Evolutionary conservation across 768 basidiomycete genomes (phyloP).

Genomic region (Hygrophoropsis aurantiaca): DNA sequence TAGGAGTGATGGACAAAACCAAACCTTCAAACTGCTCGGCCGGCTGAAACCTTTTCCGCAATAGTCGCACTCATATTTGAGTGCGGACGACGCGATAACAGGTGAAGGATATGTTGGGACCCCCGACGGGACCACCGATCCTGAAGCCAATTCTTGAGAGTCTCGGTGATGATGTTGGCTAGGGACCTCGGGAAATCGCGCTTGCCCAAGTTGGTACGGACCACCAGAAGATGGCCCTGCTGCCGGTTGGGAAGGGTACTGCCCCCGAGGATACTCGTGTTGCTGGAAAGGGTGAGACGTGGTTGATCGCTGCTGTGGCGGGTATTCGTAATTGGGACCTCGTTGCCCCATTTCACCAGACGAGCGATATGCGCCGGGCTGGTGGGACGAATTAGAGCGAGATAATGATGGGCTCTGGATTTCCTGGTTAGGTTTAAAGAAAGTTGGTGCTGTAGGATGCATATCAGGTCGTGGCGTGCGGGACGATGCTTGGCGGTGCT

Average conservation of each 20-base stretch:
- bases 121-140: slow-evolving; percentile 10
- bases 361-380: slow-evolving; percentile 20
- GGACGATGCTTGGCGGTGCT: slow-evolving; percentile 18
- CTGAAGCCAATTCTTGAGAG: slow-evolving; percentile 3
- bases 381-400: slow-evolving; percentile 19
- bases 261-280: not conserved
- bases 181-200: slow-evolving; percentile 15
- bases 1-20: slow-evolving; percentile 14
- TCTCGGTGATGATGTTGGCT: slow-evolving; percentile 19
- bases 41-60: slow-evolving; percentile 83
- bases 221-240: slow-evolving; percentile 17
- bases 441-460: slow-evolving; percentile 9
- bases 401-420: slow-evolving; percentile 17
- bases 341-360: slow-evolving; percentile 27
- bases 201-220: slow-evolving; percentile 6
- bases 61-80: slow-evolving; percentile 75
- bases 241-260: slow-evolving; percentile 9
- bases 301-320: slow-evolving; percentile 2
- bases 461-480: slow-evolving; percentile 26
- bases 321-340: slow-evolving; percentile 28
- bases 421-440: slow-evolving; percentile 14
- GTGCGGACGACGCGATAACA: slow-evolving; percentile 25
- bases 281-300: slow-evolving; percentile 1
- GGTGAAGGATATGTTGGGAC: slow-evolving; percentile 14
- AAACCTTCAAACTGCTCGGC: slow-evolving; percentile 79